Evolutionary conservation across 2,329 filamentous ascomycete genomes (phyloP).

Genomic region (Fusarium newnesense): DNA sequence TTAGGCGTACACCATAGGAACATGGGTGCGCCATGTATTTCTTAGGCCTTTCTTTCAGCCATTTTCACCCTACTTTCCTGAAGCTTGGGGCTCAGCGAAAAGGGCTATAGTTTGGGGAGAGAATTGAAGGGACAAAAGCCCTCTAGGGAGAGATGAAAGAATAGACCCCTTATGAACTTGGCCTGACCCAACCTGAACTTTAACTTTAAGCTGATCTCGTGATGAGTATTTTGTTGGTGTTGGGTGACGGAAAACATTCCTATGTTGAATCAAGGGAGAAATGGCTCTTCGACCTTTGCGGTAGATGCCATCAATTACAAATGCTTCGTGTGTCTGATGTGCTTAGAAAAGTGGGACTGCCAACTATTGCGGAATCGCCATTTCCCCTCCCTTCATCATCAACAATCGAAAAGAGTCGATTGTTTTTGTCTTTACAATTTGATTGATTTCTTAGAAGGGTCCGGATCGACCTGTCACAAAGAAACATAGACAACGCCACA

Average conservation of each 20-base stretch:
- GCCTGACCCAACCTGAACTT: neutral
- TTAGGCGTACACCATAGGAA: neutral
- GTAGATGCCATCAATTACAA: conserved; percentile 16
- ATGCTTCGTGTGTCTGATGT: conserved; percentile 9
- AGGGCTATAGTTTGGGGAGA: neutral
- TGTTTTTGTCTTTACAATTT: neutral
- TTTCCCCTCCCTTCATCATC: conserved; percentile 28
- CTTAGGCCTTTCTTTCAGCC: neutral
- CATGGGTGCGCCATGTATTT: conserved; percentile 6
- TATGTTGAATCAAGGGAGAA: conserved; percentile 19
- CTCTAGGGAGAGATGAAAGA: conserved; percentile 11
- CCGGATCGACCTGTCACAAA: conserved; percentile 4
- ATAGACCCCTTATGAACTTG: conserved; percentile 13
- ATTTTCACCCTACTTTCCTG: neutral
- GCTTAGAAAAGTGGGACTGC: conserved; percentile 41
- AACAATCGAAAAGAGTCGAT: neutral
- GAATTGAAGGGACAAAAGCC: neutral
- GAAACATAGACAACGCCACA: neutral
- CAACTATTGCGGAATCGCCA: conserved; percentile 35
- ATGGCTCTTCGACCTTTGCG: neutral
- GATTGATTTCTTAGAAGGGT: neutral
- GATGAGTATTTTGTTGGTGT: conserved; percentile 4
- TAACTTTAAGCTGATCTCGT: neutral
- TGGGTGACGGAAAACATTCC: conserved; percentile 31
- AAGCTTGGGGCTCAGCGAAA: neutral